These are phyloP conservation scores for Pseudoscleropodium purum DNA, from an alignment of 225 moss, liverwort and hornwort species.

Conservation along the genomic window DNA sequence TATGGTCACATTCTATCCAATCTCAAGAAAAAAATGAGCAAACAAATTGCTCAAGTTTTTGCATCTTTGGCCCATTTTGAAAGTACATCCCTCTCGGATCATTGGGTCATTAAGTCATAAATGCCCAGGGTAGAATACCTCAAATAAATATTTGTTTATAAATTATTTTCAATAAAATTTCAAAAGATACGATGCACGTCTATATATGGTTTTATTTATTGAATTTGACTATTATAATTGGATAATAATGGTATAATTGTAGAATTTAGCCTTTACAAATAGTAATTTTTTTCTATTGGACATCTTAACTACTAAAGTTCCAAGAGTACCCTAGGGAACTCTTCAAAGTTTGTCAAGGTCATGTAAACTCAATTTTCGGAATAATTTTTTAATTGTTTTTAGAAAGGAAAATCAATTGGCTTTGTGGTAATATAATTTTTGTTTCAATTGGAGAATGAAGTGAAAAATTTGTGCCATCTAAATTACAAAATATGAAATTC, in stretches of 20 bases:
- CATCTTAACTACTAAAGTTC: too few species aligned
- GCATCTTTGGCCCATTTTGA: too few species aligned
- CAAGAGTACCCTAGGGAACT: rapidly evolving
- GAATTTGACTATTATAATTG: not conserved
- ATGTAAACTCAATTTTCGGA: not conserved
- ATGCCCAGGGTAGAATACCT: not conserved
- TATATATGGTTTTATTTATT: not conserved
- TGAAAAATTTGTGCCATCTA: rapidly evolving
- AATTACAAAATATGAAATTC: not conserved
- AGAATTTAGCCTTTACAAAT: not conserved
- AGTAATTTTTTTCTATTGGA: too few species aligned
- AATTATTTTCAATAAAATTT: not conserved
- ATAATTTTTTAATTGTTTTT: not conserved
- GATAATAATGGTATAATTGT: not conserved
- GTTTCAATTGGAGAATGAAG: not conserved
- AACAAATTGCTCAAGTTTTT: too few species aligned
- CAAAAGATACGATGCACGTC: not conserved
- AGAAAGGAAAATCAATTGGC: too few species aligned
- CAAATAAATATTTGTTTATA: not conserved
- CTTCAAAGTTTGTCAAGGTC: not conserved
- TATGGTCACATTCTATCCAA: too few species aligned
- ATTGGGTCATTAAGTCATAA: not conserved
- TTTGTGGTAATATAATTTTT: rapidly evolving
- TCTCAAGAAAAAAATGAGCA: too few species aligned
- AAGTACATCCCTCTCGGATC: too few species aligned